Evolutionary conservation across 495 filamentous ascomycete species (phyloP), one percentile per base, ranked within the genome.

Genomic region (Stereocaulon alpinum): DNA sequence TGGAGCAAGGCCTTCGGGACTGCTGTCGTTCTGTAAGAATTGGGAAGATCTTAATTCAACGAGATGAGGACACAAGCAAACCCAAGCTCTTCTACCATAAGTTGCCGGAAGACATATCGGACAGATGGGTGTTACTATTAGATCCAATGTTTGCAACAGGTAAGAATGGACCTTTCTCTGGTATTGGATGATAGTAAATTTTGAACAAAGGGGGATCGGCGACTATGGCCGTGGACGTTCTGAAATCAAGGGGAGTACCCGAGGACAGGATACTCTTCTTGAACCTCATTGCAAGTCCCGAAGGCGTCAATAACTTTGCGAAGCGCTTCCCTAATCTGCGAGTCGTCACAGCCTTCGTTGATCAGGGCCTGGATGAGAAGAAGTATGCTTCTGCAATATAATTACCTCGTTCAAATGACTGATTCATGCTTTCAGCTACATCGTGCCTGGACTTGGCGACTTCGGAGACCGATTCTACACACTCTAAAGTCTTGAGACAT

Each of bases 111-210:
- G 93, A 98, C 72, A 95, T 98, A 66, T 82, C 86, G 11, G 79
- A 92, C 12, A 75, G 93, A 71, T 97, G 91, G 88, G 91, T 96
- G 32, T 78, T 98, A 30, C 77, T 98, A n/a, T 77, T 98, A 37
- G 94, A 98, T 69, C 93, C 94, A 3, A 98, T 98, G 93, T 91
- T 98, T 74, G 93, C 93, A 51, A 97, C 93, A 63, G 93, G 92
- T 91, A 71, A 68, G 79, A 70, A 24, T 4, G 30, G 15, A 40
- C 40, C 40, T 34, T 40, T 24, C 24, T 24, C 24, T 24, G 24
- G 24, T 24, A 24, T 1, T 24, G 1, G 24, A 24, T 24, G 24
- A 24, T 24, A 24, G 24, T 24, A 24, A 24, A 41, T 20, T 48
- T 7, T 15, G 24, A 60, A 40, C 63, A 95, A 24, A 24, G 91